Base-by-base conservation (phyloP, 257 asterid genomes). In the Scutellaria minor region DNA sequence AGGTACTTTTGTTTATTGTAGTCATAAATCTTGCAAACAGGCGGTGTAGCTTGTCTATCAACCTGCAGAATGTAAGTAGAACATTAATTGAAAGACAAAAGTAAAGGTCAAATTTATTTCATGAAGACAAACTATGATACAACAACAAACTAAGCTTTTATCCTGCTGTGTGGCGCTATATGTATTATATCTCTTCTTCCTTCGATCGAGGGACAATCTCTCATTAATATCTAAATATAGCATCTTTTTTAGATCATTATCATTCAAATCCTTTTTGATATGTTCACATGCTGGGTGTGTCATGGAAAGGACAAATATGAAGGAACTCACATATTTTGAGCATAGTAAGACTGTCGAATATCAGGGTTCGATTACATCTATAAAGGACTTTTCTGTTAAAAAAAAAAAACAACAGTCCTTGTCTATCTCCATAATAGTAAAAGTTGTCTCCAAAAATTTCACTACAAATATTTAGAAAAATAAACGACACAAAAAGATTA, bases 21-120 rank as follows among this genome's bases (percentile, higher is more conserved):
- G 83, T 94, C 93, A 79, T 79, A 79, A 52, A 94, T 70, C 83
- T 92, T 90, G 91, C 97, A 91, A 68, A 87, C 99, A 51, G 98
- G 97, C 71, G 96, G 96, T 41, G 77, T 74, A 27, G 80, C 81
- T 45, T 63, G 52, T 73, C 77, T 79, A 71, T 87, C 85, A 79
- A 91, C 99, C 99, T 94, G 82, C 76, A 79, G 56, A 64, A 20
- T 35, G 27, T 61, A 67, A 54, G 70, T 59, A 73, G 41, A 79
- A 71, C 37, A 45, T 53, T 51, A 13, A 46, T 56, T 46, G 14
- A 71, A 68, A 56, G 47, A 75, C 31, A 77, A 60, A 60, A 68
- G 79, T 74, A 75, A 18, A 54, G 50, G 50, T 68, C 62, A 53
- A 18, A 44, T 47, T 42, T 46, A 55, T 27, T 31, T 24, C 11